Percentiles rank a stretch among this genome's conserved stretches.
These are phyloP conservation scores for Metschnikowia proteae DNA, from an alignment of 805 yeast genomes.

Conservation along the genomic window DNA sequence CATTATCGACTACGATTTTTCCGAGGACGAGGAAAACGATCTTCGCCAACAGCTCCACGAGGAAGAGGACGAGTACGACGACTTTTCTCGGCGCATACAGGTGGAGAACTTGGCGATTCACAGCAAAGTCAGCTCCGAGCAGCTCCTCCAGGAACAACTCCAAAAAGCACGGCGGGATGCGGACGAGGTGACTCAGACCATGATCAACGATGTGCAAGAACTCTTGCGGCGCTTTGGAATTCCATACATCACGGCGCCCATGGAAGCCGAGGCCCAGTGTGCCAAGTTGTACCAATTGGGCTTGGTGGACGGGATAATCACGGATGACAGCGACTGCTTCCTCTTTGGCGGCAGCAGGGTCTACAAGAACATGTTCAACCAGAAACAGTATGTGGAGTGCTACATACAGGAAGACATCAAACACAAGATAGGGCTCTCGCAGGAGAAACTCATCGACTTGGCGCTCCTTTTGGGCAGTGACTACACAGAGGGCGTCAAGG, in stretches of 20 bases:
- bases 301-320: constrained; percentile 89
- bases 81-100: constrained; percentile 44
- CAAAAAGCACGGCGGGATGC: constrained; percentile 77
- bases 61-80: constrained; percentile 71
- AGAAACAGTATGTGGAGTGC: constrained; percentile 86
- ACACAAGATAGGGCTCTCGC: constrained; percentile 59
- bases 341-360: constrained; percentile 83
- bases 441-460: constrained; percentile 65
- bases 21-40: constrained; percentile 74
- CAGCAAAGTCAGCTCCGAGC: constrained; percentile 45
- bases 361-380: constrained; percentile 92
- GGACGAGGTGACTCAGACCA: constrained; percentile 81
- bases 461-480: constrained; percentile 91
- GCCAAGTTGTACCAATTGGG: constrained; percentile 67
- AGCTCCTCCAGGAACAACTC: constrained; percentile 54
- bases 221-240: constrained; percentile 83
- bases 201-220: constrained; percentile 91
- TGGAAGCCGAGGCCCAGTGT: constrained; percentile 99
- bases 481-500: constrained; percentile 88
- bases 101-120: constrained; percentile 19
- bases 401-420: constrained; percentile 60
- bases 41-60: constrained; percentile 56
- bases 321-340: constrained; percentile 97
- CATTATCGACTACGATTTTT: constrained; percentile 58
- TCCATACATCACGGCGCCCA: constrained; percentile 93